These are phyloP conservation scores for Emmonsia crescens DNA, from an alignment of 2,329 filamentous ascomycete species.

Conservation along the genomic window DNA sequence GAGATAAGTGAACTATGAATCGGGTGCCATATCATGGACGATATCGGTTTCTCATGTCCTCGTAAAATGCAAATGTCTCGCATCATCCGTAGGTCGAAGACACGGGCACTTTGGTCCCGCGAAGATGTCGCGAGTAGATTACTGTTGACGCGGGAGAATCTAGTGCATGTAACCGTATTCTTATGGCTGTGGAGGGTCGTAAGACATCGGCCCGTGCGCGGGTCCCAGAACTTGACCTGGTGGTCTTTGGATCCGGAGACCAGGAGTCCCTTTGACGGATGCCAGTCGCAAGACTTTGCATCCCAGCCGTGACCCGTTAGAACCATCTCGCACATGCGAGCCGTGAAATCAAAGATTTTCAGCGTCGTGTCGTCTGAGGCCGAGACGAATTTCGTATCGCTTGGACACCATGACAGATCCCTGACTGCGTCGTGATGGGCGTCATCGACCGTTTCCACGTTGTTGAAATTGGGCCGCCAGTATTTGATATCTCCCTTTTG, in stretches of 20 bases:
- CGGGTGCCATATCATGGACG: conserved; percentile 86
- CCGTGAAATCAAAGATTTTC: conserved; percentile 94
- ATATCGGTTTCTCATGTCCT: conserved; percentile 93
- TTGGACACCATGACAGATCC: conserved; percentile 86
- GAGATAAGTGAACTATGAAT: conserved; percentile 80
- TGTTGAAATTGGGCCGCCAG: conserved; percentile 99
- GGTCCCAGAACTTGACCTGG: conserved; percentile 95
- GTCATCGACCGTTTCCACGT: conserved; percentile 78
- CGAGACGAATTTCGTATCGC: conserved; percentile 90
- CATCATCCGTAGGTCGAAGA: conserved; percentile 98
- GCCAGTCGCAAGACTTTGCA: conserved; percentile 94
- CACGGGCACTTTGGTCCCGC: conserved; percentile 79
- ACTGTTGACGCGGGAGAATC: conserved; percentile 78
- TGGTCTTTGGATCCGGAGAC: conserved; percentile 98
- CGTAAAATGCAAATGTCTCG: conserved; percentile 87
- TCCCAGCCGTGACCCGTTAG: conserved; percentile 96
- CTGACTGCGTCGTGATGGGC: conserved; percentile 83
- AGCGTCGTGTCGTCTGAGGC: conserved; percentile 87
- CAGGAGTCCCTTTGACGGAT: conserved; percentile 84
- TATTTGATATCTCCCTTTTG: conserved; percentile 95
- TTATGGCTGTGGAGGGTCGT: conserved; percentile 95
- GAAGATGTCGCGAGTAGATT: conserved; percentile 84
- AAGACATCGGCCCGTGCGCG: conserved; percentile 76
- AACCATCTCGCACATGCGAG: conserved; percentile 69
- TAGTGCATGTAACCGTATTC: conserved; percentile 86